These are phyloP conservation scores for Malus hybrid DNA, from an alignment of 331 rosid genomes.

Conservation along the genomic window DNA sequence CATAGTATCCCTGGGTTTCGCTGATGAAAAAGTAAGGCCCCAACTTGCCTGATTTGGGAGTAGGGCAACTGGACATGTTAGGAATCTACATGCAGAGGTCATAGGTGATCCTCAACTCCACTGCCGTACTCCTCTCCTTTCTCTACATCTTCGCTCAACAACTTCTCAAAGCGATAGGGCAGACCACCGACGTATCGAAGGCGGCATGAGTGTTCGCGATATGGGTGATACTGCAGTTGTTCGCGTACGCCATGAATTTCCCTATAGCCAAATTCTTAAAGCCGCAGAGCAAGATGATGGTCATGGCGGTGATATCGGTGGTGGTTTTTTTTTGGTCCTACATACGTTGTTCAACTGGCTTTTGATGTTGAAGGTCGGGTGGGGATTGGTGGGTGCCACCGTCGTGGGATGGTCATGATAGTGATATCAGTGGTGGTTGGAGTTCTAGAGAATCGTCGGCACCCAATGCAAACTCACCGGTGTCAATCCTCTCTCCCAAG, in stretches of 20 bases:
- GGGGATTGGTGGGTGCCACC: slow-evolving; percentile 65
- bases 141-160: slow-evolving; percentile 47
- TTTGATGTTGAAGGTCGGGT: slow-evolving; percentile 35
- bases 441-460: slow-evolving; percentile 66
- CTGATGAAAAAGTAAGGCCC: slow-evolving; percentile 80
- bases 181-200: slow-evolving; percentile 37
- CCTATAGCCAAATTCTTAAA: slow-evolving; percentile 66
- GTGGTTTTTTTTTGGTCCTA: slow-evolving; percentile 24
- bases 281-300: slow-evolving; percentile 77
- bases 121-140: slow-evolving; percentile 18
- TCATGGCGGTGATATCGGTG: slow-evolving; percentile 50
- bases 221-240: slow-evolving; percentile 76
- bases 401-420: slow-evolving; percentile 4
- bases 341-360: slow-evolving; percentile 63
- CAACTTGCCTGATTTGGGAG: slow-evolving; percentile 32
- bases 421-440: too few relatives aligned
- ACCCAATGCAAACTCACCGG: slow-evolving; percentile 97
- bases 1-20: slow-evolving; percentile 67
- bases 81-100: slow-evolving; percentile 80
- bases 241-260: slow-evolving; percentile 58
- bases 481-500: slow-evolving; percentile 94
- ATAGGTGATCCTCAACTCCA: slow-evolving; percentile 46
- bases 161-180: slow-evolving; percentile 36
- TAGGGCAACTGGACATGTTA: slow-evolving; percentile 65
- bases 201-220: slow-evolving; percentile 54